Base-by-base conservation (phyloP, 2,329 filamentous ascomycete species). In the Leptographium flavum region DNA sequence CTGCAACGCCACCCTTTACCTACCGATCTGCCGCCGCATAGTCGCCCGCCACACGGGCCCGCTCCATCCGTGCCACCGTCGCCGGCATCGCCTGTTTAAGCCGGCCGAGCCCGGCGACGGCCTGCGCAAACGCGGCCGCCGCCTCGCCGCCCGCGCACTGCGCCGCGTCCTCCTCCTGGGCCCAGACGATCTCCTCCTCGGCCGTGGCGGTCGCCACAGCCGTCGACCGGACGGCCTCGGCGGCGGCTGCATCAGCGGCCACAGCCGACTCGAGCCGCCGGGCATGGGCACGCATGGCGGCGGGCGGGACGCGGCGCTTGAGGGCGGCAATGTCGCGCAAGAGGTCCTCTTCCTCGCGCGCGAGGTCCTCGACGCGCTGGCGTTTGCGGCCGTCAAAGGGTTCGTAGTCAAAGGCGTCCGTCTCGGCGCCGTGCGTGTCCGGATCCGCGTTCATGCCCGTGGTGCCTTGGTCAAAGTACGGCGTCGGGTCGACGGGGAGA, bases 61-160 rank as follows among this genome's bases (percentile, higher is more conserved):
- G 67, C 64, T 81, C 76, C 71, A 80, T 79, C 58, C 68, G 73
- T 45, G 77, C 78, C 54, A 78, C 74, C 4, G 73, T 71, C 19
- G 73, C 68, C 15, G 77, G 74, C 71, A 81, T 73, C 31, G 73
- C 71, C 53, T 67, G 67, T 64, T 77, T 77, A 46, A 81, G 52
- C 51, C 66, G 59, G 3, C 62, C 70, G 45, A 81, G 54, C 15
- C 66, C 68, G 40, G 64, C 65, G 2, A 80, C 67, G 0, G 73
- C 72, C 10, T 51, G 60, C 1, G 50, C 58, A 37, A 49, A 55
- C 47, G 73, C 14, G 0, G 42, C 25, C 2, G 39, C 77, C 33
- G 44, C 17, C 14, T 21, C 19, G 39, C n/a, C 31, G 22, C 14
- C 11, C 2, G 6, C 14, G 1, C 14, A 4, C 6, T 8, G 39